These are phyloP conservation scores for Seminavis robusta DNA, from an alignment of 108 stramenopile species.

Conservation along the genomic window DNA sequence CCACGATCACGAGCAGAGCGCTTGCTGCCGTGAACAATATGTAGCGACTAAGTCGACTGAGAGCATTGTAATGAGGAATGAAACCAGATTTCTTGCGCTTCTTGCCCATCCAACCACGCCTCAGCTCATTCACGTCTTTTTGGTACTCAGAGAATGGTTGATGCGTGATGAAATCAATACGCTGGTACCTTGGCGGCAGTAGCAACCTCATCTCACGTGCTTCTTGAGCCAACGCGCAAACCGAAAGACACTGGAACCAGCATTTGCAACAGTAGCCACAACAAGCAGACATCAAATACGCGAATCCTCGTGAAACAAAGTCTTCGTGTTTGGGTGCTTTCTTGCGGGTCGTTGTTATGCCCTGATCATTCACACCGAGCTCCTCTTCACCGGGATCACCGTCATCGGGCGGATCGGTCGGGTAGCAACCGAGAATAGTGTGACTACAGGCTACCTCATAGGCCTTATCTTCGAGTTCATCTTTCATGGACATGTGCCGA, in stretches of 20 bases:
- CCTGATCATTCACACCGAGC: slow-evolving; percentile 26
- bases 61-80: slow-evolving; percentile 66
- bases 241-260: slow-evolving; percentile 79
- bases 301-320: slow-evolving; percentile 57
- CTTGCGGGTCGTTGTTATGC: slow-evolving; percentile 29
- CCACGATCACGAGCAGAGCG: slow-evolving; percentile 25
- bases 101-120: slow-evolving; percentile 64
- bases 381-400: slow-evolving; percentile 65
- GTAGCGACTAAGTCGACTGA: slow-evolving; percentile 67
- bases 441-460: slow-evolving; percentile 87
- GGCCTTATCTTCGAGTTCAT: slow-evolving; percentile 71
- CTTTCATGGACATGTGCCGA: slow-evolving; percentile 47
- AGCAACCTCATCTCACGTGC: slow-evolving; percentile 76
- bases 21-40: slow-evolving; percentile 51
- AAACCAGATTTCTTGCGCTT: slow-evolving; percentile 39
- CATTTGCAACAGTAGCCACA: slow-evolving; percentile 73
- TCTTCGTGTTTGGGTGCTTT: slow-evolving; percentile 59
- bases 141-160: slow-evolving; percentile 86
- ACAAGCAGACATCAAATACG: slow-evolving; percentile 51
- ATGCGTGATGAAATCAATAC: slow-evolving; percentile 80
- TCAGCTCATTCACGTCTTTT: slow-evolving; percentile 68
- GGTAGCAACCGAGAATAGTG: slow-evolving; percentile 85
- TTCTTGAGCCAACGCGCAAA: slow-evolving; percentile 86
- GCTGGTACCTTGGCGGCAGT: slow-evolving; percentile 72
- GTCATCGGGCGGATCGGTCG: slow-evolving; percentile 60